Conservation (phyloP, 148 eudicot species). For the Limonium bicolor region DNA sequence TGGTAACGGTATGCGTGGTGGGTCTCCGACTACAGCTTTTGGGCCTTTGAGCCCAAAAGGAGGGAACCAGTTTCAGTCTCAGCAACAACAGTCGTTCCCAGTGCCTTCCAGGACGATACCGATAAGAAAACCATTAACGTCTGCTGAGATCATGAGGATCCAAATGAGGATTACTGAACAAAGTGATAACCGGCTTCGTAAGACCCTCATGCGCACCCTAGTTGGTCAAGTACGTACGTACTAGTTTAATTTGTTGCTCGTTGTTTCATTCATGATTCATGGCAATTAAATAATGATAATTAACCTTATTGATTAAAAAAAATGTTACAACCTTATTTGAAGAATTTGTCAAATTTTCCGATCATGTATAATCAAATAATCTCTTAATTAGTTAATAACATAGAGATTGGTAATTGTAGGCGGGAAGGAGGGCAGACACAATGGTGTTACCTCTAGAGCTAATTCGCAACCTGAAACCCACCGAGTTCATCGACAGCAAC, state of each 20-base stretch:
- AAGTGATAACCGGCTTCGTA: slow-evolving; percentile 66
- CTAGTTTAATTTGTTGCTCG: not conserved
- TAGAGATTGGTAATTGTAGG: slow-evolving; percentile 21
- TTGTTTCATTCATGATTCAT: not conserved
- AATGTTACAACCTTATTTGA: not conserved
- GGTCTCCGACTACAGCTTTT: too few species aligned
- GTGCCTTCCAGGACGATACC: too few species aligned
- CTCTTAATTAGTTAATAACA: not conserved
- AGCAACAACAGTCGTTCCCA: too few species aligned
- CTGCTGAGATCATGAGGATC: slow-evolving; percentile 79
- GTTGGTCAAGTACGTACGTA: slow-evolving; percentile 98
- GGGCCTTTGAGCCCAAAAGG: too few species aligned
- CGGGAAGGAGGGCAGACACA: slow-evolving; percentile 68
- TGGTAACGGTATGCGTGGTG: slow-evolving; percentile 14
- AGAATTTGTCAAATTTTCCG: not conserved
- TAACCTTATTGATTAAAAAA: not conserved
- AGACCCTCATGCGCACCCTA: slow-evolving; percentile 66
- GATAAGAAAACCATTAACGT: slow-evolving; percentile 37
- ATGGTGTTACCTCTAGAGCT: slow-evolving; percentile 90
- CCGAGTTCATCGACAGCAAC: slow-evolving; percentile 73
- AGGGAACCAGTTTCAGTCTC: too few species aligned
- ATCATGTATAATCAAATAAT: not conserved
- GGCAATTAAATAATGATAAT: not conserved
- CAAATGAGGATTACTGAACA: slow-evolving; percentile 78
- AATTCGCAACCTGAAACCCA: slow-evolving; percentile 75